Percentiles rank a stretch among this genome's conserved stretches.
phyloP scores from a whole-genome alignment of 2,329 filamentous ascomycete species.

The Fusarium fujikuroi region DNA sequence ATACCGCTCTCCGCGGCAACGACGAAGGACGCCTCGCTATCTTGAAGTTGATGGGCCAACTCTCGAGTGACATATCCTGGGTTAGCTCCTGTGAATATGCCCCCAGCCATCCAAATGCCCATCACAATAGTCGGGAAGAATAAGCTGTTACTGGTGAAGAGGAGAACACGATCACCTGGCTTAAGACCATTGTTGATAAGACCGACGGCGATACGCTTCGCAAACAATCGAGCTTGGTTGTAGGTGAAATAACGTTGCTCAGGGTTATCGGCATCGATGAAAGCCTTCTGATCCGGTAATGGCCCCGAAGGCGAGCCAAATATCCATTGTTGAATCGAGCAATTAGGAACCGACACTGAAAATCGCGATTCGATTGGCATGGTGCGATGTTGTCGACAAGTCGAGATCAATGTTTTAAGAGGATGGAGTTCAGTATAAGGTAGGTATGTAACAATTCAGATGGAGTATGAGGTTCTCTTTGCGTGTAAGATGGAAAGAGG shows the following conservation, averaged over 20 bases:
- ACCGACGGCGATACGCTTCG: constrained; percentile 77
- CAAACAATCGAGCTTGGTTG: constrained; percentile 73
- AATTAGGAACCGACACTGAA: constrained; percentile 55
- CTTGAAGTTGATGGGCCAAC: constrained; percentile 78
- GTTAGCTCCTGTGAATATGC: constrained; percentile 81
- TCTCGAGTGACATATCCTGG: constrained; percentile 75
- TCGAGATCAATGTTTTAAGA: not conserved
- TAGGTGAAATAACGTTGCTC: constrained; percentile 74
- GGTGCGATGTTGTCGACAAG: constrained; percentile 6
- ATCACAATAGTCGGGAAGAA: constrained; percentile 78
- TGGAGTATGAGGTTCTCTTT: not conserved
- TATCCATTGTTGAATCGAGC: constrained; percentile 66
- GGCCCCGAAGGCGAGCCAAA: constrained; percentile 60
- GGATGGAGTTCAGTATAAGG: not conserved
- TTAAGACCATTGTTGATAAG: constrained; percentile 71
- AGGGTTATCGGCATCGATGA: constrained; percentile 74
- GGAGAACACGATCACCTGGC: constrained; percentile 74
- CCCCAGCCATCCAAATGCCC: constrained; percentile 80
- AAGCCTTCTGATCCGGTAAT: constrained; percentile 57
- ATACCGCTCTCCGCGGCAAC: constrained; percentile 70
- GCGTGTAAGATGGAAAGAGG: not conserved
- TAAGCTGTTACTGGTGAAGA: constrained; percentile 79
- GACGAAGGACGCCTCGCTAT: constrained; percentile 75
- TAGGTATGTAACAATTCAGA: not conserved
- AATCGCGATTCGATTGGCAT: constrained; percentile 64